Evolutionary conservation across 805 yeast species (phyloP), one percentile per base, ranked within the genome.

Genomic region (Ascoidea asiatica): DNA sequence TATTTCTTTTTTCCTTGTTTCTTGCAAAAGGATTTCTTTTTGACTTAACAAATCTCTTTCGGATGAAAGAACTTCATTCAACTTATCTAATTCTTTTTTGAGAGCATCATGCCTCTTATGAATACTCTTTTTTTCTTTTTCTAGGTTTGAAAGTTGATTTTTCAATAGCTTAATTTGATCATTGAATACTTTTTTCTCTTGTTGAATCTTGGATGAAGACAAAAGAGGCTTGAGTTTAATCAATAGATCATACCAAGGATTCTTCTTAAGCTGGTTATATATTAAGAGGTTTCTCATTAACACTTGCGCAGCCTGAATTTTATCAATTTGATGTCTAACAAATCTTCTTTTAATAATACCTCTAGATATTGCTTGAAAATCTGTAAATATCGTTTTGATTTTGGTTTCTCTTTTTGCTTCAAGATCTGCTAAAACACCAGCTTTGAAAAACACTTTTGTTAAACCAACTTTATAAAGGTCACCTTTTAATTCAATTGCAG

Each of bases 401-500:
- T 75, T 71, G 35, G 66, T 64, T 50, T 88, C 96, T 48, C 95
- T 79, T 44, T 72, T 68, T 50, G 77, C 77, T 58, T 92, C 98
- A 54, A 90, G 70, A 50, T 78, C 79, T 4, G 97, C 97, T 60
- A 90, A 70, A 82, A 90, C 84, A 59, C 98, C 98, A 23, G 97
- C 96, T 56, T 95, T 82, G 68, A 90, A 86, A 67, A 90, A 90
- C 46, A 90, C 87, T 65, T 90, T 90, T 38, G 95, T 83, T 58
- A 85, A 78, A 65, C 98, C 98, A 48, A 85, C 71, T 63, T 89
- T 96, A 61, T 82, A 89, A 1, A 88, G 67, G 37, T 77, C 76
- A 1, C 94, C 89, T 48, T 82, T 86, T 38, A 90, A 62, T 17
- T 73, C 60, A 35, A 86, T 62, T n/a, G 75, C 70, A 21, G 75